Evolutionary conservation across 345 rosid species (phyloP), one percentile per base, ranked within the genome.

Genomic region (Boechera stricta): DNA sequence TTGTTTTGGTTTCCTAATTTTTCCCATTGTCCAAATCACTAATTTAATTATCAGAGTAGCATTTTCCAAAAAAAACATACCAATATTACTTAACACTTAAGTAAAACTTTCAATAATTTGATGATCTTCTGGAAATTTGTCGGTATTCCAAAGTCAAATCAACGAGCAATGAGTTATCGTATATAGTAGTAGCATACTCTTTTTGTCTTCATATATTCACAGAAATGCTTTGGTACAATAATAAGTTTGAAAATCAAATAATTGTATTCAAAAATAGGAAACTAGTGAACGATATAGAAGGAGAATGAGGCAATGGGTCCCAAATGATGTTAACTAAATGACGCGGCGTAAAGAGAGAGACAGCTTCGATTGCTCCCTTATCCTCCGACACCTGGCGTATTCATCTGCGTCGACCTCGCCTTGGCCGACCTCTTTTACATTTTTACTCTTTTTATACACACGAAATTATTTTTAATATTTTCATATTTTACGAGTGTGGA

Each of bases 281-380:
- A 59, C 47, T 57, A 24, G 33, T 67, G 67, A 58, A 58, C 44
- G 79, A 67, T 67, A 16, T 33, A 38, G 45, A 36, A 28, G 18
- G 74, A 75, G 53, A 67, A 75, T 48, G 78, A 6, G 52, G 53
- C 24, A 32, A 16, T 67, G 73, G 68, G 79, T 12, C 74, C 79
- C 68, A 39, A 3, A 39, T 13, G 49, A 45, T 15, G 0, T 18
- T 32, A 65, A 74, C 39, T 10, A 65, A 24, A 67, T 13, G 47
- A 76, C 80, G 70, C 69, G 80, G 71, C 75, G 3, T 77, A 7
- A 24, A 29, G 54, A 54, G 73, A 56, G 71, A 53, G 48, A 64
- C 75, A 77, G 66, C 71, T 77, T 62, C 59, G 51, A 44, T 77
- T 69, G 75, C 64, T 77, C 71, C 75, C 75, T 69, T 32, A 41